Evolutionary conservation across 106 monocot genomes (phyloP).

Genomic region (Acorus calamus): DNA sequence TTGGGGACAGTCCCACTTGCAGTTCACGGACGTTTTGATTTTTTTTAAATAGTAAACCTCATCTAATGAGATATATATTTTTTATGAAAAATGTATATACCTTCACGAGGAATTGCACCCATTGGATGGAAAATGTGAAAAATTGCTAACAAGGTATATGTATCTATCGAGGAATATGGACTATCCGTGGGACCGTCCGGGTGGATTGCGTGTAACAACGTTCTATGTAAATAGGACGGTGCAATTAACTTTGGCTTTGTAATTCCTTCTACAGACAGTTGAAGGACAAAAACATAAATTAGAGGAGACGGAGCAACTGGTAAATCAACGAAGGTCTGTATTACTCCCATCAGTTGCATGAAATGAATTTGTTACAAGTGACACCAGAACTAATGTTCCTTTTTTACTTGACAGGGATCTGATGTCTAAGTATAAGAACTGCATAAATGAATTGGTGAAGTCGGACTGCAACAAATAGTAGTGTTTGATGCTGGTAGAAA

Average conservation of each 20-base stretch:
- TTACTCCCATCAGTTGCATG: not conserved
- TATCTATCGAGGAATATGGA: too few species aligned
- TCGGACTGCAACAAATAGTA: conserved; percentile 17
- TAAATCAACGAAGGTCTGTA: conserved; percentile 41
- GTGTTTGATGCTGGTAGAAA: not conserved
- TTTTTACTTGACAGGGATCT: conserved; percentile 27
- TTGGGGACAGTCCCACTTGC: too few species aligned
- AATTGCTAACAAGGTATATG: too few species aligned
- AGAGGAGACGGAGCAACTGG: conserved; percentile 41
- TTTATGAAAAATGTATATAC: too few species aligned
- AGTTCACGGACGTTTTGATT: too few species aligned
- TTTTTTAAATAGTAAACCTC: too few species aligned
- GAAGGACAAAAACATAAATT: conserved; percentile 45
- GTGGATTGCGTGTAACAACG: too few species aligned
- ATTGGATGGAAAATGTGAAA: too few species aligned
- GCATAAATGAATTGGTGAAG: conserved; percentile 28
- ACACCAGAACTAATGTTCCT: not conserved
- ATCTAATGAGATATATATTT: too few species aligned
- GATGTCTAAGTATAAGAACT: conserved; percentile 33
- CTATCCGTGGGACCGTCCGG: too few species aligned
- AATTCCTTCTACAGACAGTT: conserved; percentile 24
- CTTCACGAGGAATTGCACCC: too few species aligned
- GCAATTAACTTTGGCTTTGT: not conserved
- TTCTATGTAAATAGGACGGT: too few species aligned
- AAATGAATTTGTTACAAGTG: not conserved